Percentiles rank a stretch among this genome's conserved stretches.
phyloP scores from a whole-genome alignment of 192 early-diverging fungal species.

The Chytriomyces sp. region DNA sequence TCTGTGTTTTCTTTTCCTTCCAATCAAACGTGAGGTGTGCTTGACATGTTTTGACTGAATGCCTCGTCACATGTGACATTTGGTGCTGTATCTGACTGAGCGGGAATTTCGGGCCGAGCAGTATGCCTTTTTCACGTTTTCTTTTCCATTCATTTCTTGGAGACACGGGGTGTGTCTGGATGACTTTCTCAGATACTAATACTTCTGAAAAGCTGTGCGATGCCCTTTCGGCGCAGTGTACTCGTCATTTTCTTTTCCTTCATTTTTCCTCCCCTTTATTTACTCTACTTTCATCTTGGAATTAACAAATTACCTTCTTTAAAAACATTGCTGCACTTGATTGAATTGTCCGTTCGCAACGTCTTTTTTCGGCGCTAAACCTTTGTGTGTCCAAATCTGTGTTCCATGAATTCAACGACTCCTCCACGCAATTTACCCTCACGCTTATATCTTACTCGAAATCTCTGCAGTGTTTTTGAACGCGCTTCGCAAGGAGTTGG shows the following conservation, averaged over 20 bases:
- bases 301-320: background rate
- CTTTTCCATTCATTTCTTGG: background rate
- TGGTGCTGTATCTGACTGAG: too few species aligned
- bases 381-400: too few species aligned
- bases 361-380: too few species aligned
- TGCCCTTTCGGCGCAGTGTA: background rate
- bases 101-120: background rate
- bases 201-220: background rate
- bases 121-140: background rate
- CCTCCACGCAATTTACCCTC: too few species aligned
- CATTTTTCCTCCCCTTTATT: constrained; percentile 1
- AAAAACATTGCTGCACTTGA: background rate
- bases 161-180: too few species aligned
- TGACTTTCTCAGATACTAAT: background rate
- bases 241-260: constrained; percentile 30
- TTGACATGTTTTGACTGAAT: background rate
- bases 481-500: constrained; percentile 68
- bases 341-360: background rate
- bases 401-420: too few species aligned
- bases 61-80: background rate
- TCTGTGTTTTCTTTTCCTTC: too few species aligned
- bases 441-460: constrained; percentile 1
- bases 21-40: constrained; percentile 6
- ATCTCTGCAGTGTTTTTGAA: constrained; percentile 65
- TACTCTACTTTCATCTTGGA: constrained; percentile 2